Base-by-base conservation (phyloP, 805 yeast genomes). In the Starmerella etchellsii region DNA sequence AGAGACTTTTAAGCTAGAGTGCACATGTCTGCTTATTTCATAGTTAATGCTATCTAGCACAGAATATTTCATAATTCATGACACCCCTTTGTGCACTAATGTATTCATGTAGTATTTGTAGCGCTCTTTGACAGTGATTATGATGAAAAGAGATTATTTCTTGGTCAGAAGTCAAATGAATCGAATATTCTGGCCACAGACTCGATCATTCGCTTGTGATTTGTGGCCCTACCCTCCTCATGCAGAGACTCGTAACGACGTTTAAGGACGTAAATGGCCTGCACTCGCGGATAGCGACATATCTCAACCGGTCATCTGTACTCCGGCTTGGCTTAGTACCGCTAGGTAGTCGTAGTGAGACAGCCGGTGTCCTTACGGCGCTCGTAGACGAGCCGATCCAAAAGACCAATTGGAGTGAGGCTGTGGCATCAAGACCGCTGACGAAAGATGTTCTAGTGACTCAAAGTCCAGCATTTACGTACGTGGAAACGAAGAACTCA, bases 331-430 rank as follows among this genome's bases (percentile, higher is more conserved):
- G 54, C 10, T 34, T 60, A 4, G 46, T 60, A 3, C 62, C 64
- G 13, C 48, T 39, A 22, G 40, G 38, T 3, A 42, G 50, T 13
- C 53, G 61, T 2, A 36, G 42, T 13, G 51, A 46, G 7, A 44
- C 50, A 32, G 46, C 50, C 29, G 34, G 47, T 7, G 48, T 59
- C 7, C 52, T 60, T 24, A 57, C 59, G 21, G 50, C 55, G 19
- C 41, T 59, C 18, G 47, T 61, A 22, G 54, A 55, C 3, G 65
- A 61, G 29, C 64, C 64, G 8, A 45, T 61, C 11, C 58, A 56
- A 13, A 47, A 53, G 14, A 54, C 57, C 30, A 50, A 47, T 25
- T 61, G 65, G 65, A 49, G 44, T 39, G 42, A 47, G 19, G 48
- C 50, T 3, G 44, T 60, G 22, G 43, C 39, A 29, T 41, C 47